Evolutionary conservation across 352 stramenopile genomes (phyloP), one percentile per base, ranked within the genome.

Genomic region (Pythium aquatile): DNA sequence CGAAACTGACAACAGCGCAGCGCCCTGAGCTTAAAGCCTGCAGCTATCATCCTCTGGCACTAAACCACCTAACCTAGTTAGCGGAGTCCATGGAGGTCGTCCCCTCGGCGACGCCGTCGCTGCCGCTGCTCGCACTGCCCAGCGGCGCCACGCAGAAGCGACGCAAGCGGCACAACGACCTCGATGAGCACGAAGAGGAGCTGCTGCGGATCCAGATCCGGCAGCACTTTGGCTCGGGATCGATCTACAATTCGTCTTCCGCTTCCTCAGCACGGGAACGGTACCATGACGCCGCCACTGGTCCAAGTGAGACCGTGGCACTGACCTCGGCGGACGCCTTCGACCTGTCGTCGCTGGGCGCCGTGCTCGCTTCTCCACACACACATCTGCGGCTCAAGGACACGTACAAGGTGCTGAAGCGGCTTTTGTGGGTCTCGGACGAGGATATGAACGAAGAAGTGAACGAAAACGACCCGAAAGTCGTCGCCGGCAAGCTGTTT

Each of bases 401-500:
- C 56, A 42, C 70, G n/a, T 69, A 73, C 61, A 72, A 77, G 61
- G 40, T 76, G 30, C 24, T 74, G 32, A 66, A 80, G 66, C 63
- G 78, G 9, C 54, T 85, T 30, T 53, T 87, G 14, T 82, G 70
- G 62, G 68, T 82, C 61, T 68, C 67, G 2, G 78, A 87, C 44
- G 65, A 79, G 39, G 78, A 85, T 66, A 77, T 81, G 69, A 73
- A 70, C 58, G 75, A 83, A 33, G 73, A 82, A 51, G 74, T 83
- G 55, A 78, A 85, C 66, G 76, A 75, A 42, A 69, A 58, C 48
- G 78, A 87, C 65, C 70, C 76, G 3, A 83, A 83, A 61, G 73
- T 85, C 58, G 52, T 76, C 16, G 76, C 76, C 0, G 78, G 74
- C 52, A 83, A 81, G 70, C 79, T 80, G 62, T 87, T 85, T 57